Evolutionary conservation across 1,284 basidiomycete genomes (phyloP), one percentile per base, ranked within the genome.

Genomic region (Malassezia restricta): DNA sequence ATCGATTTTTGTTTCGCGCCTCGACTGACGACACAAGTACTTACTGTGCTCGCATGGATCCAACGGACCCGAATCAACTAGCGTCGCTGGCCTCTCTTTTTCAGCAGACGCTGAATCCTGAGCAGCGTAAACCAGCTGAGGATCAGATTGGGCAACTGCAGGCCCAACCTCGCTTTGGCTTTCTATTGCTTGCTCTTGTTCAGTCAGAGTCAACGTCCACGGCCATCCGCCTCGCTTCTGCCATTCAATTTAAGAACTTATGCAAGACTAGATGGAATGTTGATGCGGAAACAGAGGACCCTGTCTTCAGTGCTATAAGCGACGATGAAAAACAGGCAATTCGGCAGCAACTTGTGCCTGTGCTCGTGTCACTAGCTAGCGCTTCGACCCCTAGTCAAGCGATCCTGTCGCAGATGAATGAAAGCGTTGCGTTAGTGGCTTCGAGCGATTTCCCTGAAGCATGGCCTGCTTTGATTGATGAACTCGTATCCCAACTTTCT

Each of bases 341-440:
- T 47, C 81, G 85, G 59, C 75, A 78, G 6, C 79, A 82, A 62
- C 79, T 91, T 47, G 81, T 91, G 1, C 83, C 85, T 5, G 83
- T 87, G 24, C 87, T 92, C 83, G 81, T 90, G 50, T 75, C 81
- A 28, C 78, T 92, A 3, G 57, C 59, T 20, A 56, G 47, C 11
- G 54, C 32, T 8, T 56, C 51, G n/a, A 51, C 62, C 20, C 61
- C 65, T 17, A 59, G 64, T 11, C 59, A 59, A 9, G 58, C 61
- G 24, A 59, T 71, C 2, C 54, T 68, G 14, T 51, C 61, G 12
- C 69, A 72, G 58, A 38, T 72, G 28, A 61, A 63, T 43, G 68
- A 70, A 32, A 57, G 62, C 12, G 65, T 72, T 28, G 64, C 69
- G 5, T 43, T 68, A 15, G 57, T 72, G 6, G 66, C 69, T 6